Conservation (phyloP, 306 rosid species). For the Sechiopsis laciniata region DNA sequence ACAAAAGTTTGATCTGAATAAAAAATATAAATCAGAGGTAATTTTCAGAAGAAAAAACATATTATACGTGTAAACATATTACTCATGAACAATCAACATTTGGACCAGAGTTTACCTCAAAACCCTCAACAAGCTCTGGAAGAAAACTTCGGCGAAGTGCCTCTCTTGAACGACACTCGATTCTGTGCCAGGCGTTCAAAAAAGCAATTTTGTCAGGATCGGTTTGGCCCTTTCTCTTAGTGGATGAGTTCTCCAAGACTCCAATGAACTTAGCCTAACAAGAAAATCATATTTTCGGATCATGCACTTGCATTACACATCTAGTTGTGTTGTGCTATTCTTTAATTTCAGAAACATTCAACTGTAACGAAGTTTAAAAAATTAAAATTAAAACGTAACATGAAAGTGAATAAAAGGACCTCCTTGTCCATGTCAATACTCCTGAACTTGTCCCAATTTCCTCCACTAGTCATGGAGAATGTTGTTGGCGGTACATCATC, state of each 20-base stretch:
- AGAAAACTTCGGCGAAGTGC: conserved; percentile 85
- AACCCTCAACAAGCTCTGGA: conserved; percentile 62
- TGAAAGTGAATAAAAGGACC: conserved; percentile 41
- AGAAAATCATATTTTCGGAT: conserved; percentile 8
- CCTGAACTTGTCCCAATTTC: conserved; percentile 87
- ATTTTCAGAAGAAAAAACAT: no score
- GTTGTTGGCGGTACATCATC: conserved; percentile 73
- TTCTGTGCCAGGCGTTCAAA: conserved; percentile 56
- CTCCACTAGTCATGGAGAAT: conserved; percentile 69
- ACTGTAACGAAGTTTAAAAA: not conserved
- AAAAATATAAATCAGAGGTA: no score
- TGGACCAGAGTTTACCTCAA: conserved; percentile 50
- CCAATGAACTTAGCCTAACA: conserved; percentile 63
- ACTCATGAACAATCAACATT: not conserved
- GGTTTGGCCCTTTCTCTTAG: conserved; percentile 47
- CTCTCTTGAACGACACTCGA: conserved; percentile 76
- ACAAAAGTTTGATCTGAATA: no score
- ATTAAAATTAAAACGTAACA: not conserved
- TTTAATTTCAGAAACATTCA: not conserved
- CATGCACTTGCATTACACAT: not conserved
- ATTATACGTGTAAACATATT: no score
- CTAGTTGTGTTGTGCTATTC: not conserved
- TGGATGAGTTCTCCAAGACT: conserved; percentile 36
- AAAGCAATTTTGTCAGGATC: conserved; percentile 56
- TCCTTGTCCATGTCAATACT: conserved; percentile 96